Evolutionary conservation across 2,329 filamentous ascomycete genomes (phyloP), one percentile per base, ranked within the genome.

Genomic region (Pseudopyrenochaeta lycopersici): DNA sequence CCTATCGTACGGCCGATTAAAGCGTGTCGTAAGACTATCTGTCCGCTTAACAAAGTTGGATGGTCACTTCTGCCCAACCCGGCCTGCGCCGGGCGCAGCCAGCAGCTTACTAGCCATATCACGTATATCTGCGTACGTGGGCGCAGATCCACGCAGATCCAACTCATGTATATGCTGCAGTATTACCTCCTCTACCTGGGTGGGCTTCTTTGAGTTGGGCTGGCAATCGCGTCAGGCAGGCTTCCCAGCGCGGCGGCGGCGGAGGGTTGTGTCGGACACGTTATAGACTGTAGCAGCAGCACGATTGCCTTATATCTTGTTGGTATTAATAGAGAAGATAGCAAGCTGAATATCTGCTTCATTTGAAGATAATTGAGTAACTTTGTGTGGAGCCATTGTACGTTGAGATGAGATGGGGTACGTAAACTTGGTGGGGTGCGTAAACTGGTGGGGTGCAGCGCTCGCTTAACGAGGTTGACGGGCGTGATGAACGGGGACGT

Each of bases 131-230:
- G 36, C 42, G 33, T 45, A 39, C 23, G 27, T 21, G 18, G 33
- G 48, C 15, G 48, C n/a, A 17, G 39, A 10, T 10, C 48, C 42
- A 18, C 49, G 42, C 4, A 45, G 10, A 29, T 29, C 41, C 17
- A n/a, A n/a, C 1, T 62, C 40, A 51, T 60, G 56, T 46, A 62
- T 47, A 49, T 33, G 43, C 18, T 46, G 7, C 2, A 58, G 32
- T 41, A 62, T 56, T 20, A 41, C 54, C 50, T 58, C 56, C 54
- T 62, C 53, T 54, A 54, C 36, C 50, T 60, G 46, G 9, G 35
- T 57, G 1, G 60, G 50, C 38, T 33, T 46, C 42, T 57, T 62
- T 52, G 35, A 54, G 20, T 63, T 60, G 10, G 57, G 45, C 46
- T 57, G 36, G 35, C 50, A 54, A 20, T 63, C 51, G 51, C 51